Percentiles rank a stretch among this genome's conserved stretches.
Conservation (phyloP, 352 stramenopile genomes). For the Phytopythium ostracodes region DNA sequence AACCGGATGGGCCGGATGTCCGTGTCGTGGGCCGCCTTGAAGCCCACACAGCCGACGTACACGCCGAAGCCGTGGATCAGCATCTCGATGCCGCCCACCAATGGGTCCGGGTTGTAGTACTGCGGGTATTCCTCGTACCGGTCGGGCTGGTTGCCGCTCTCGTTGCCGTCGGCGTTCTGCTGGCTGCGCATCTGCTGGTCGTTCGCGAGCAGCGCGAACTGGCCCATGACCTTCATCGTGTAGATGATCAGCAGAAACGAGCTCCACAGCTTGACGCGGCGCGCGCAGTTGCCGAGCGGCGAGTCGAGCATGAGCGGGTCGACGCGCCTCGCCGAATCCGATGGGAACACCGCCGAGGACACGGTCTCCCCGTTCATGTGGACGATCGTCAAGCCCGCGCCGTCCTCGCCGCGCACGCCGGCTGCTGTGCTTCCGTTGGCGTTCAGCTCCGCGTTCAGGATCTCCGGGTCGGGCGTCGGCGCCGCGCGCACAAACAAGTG, state of each 20-base stretch:
- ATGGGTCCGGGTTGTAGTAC: slow-evolving; percentile 75
- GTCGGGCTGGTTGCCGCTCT: slow-evolving; percentile 36
- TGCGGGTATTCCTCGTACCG: slow-evolving; percentile 74
- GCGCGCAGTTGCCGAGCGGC: slow-evolving; percentile 72
- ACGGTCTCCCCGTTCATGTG: slow-evolving; percentile 80
- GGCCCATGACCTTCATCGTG: slow-evolving; percentile 88
- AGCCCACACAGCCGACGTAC: slow-evolving; percentile 82
- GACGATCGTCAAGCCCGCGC: slow-evolving; percentile 47
- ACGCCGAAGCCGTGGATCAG: slow-evolving; percentile 80
- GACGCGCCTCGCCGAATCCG: slow-evolving; percentile 72
- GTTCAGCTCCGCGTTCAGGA: slow-evolving; percentile 37
- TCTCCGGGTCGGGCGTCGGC: slow-evolving; percentile 54
- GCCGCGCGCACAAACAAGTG: slow-evolving; percentile 86
- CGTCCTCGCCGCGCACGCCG: slow-evolving; percentile 37
- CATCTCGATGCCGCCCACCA: slow-evolving; percentile 63
- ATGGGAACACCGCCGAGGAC: slow-evolving; percentile 82
- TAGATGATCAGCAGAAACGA: slow-evolving; percentile 88
- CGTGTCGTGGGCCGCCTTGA: slow-evolving; percentile 84
- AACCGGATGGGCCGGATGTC: slow-evolving; percentile 84
- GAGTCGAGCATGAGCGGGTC: slow-evolving; percentile 86
- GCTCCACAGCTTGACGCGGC: slow-evolving; percentile 84
- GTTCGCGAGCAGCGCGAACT: slow-evolving; percentile 80
- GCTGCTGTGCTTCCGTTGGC: slow-evolving; percentile 15
- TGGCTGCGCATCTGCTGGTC: slow-evolving; percentile 61
- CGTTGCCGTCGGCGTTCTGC: slow-evolving; percentile 22